Evolutionary conservation across 192 early-diverging fungal genomes (phyloP).

Genomic region (Pilobolus umbonatus): DNA sequence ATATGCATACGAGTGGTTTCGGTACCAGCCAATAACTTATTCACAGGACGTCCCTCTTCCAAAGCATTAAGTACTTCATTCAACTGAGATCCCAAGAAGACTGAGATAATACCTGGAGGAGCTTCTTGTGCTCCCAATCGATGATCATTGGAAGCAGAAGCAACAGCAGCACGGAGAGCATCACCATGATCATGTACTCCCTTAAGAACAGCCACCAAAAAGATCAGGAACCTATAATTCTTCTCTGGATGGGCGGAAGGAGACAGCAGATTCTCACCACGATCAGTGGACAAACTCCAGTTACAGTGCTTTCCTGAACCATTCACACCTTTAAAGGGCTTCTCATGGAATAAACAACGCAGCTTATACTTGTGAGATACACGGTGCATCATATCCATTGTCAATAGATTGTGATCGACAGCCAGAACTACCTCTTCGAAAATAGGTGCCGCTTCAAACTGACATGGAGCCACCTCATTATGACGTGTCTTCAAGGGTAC

Average conservation of each 20-base stretch:
- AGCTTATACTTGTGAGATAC: slow-evolving; percentile 97
- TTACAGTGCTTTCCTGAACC: slow-evolving; percentile 99
- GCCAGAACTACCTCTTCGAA: slow-evolving; percentile 94
- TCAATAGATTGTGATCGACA: slow-evolving; percentile 97
- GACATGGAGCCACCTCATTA: slow-evolving; percentile 97
- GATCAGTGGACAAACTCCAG: slow-evolving; percentile 94
- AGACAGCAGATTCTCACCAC: slow-evolving; percentile 94
- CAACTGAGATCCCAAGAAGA: slow-evolving; percentile 96
- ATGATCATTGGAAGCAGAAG: slow-evolving; percentile 95
- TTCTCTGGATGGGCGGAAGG: slow-evolving; percentile 92
- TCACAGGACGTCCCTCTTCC: slow-evolving; percentile 82
- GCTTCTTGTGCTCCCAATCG: slow-evolving; percentile 98
- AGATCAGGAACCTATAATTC: slow-evolving; percentile 96
- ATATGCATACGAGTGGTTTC: slow-evolving; percentile 90
- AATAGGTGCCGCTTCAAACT: slow-evolving; percentile 97
- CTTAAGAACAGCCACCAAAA: slow-evolving; percentile 87
- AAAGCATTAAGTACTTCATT: slow-evolving; percentile 91
- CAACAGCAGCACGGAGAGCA: slow-evolving; percentile 86
- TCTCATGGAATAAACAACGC: slow-evolving; percentile 97
- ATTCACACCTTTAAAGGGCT: slow-evolving; percentile 98
- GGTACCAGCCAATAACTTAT: slow-evolving; percentile 68
- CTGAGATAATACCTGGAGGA: slow-evolving; percentile 95
- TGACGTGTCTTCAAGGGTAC: slow-evolving; percentile 98
- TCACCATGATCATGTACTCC: slow-evolving; percentile 88
- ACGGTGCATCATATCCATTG: slow-evolving; percentile 96